A percentile compares a stretch with the other conserved stretches of the same genome.
These are phyloP conservation scores for Colletotrichum sp. DNA, from an alignment of 2,329 filamentous ascomycete species.

Conservation along the genomic window DNA sequence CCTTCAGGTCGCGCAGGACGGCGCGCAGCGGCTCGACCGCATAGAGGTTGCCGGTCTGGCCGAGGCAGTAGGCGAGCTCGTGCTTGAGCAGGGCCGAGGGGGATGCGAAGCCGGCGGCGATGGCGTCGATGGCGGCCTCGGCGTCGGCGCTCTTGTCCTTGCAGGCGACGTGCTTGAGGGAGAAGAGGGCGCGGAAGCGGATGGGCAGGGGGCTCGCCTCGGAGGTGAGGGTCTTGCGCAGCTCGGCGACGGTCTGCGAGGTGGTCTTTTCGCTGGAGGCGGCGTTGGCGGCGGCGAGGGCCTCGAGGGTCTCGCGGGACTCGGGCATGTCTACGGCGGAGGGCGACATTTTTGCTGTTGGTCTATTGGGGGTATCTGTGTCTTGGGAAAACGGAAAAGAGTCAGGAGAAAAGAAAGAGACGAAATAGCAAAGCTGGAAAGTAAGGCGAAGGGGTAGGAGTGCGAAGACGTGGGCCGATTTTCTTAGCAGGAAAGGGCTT, in stretches of 20 bases:
- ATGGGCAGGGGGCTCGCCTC: conserved; percentile 83
- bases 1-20: conserved; percentile 77
- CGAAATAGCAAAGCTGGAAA: not conserved
- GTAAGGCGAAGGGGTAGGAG: not conserved
- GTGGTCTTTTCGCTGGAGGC: not conserved
- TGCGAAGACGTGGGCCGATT: not conserved
- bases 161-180: conserved; percentile 89
- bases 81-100: conserved; percentile 93
- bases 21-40: conserved; percentile 75
- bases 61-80: conserved; percentile 95
- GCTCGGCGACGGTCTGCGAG: conserved; percentile 51
- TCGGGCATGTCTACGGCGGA: conserved; percentile 20
- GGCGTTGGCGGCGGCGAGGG: conserved; percentile 12
- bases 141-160: conserved; percentile 66
- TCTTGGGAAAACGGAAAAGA: not conserved
- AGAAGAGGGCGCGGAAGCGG: conserved; percentile 96
- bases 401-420: not conserved
- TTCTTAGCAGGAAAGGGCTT: not conserved
- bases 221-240: conserved; percentile 79
- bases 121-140: conserved; percentile 72
- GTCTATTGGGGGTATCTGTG: not conserved
- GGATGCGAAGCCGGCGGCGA: conserved; percentile 84
- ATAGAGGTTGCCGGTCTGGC: conserved; percentile 81
- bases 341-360: conserved; percentile 25
- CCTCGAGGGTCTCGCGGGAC: conserved; percentile 15